phyloP scores from a whole-genome alignment of 139 green algal genomes.

The Chlamydomonas incerta region DNA sequence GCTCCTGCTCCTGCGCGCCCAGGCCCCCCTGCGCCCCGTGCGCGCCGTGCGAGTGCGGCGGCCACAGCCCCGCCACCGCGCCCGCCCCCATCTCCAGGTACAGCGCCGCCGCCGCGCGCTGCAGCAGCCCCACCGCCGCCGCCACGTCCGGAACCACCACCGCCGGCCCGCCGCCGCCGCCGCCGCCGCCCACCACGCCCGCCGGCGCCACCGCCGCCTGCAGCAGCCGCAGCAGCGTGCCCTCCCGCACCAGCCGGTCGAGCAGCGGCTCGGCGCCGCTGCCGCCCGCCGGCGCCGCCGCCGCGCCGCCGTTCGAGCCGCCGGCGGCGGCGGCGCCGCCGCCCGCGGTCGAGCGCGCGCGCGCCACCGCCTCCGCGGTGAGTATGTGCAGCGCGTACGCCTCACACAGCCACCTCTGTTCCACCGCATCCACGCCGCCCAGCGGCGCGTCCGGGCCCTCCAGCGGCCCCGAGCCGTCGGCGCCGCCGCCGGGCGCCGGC shows the following conservation, averaged over 20 bases:
- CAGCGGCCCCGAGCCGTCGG: background rate
- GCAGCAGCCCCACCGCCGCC: slow-evolving; percentile 1
- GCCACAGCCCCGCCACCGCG: slow-evolving; percentile 22
- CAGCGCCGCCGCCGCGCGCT: slow-evolving; percentile 1
- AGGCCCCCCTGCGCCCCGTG: slow-evolving; percentile 6
- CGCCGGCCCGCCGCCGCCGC: background rate
- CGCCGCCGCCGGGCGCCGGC: background rate
- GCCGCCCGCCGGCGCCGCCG: background rate
- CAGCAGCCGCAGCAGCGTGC: background rate
- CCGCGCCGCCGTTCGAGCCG: background rate
- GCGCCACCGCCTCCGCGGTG: slow-evolving; percentile 33
- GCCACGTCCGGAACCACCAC: background rate
- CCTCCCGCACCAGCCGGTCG: slow-evolving; percentile 2
- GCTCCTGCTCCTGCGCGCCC: background rate
- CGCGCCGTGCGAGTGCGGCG: background rate
- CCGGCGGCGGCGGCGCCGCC: slow-evolving; percentile 11
- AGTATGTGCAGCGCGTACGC: slow-evolving; percentile 49
- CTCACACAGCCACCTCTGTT: slow-evolving; percentile 19
- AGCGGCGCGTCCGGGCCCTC: background rate
- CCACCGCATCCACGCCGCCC: background rate
- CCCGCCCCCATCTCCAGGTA: slow-evolving; percentile 37
- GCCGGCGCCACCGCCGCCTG: background rate
- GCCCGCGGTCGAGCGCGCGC: background rate
- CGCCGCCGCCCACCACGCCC: background rate
- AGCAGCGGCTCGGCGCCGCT: background rate